A percentile compares a stretch with the other conserved stretches of the same genome.
phyloP scores from a whole-genome alignment of 2,329 filamentous ascomycete genomes.

The Drechslera avenae region DNA sequence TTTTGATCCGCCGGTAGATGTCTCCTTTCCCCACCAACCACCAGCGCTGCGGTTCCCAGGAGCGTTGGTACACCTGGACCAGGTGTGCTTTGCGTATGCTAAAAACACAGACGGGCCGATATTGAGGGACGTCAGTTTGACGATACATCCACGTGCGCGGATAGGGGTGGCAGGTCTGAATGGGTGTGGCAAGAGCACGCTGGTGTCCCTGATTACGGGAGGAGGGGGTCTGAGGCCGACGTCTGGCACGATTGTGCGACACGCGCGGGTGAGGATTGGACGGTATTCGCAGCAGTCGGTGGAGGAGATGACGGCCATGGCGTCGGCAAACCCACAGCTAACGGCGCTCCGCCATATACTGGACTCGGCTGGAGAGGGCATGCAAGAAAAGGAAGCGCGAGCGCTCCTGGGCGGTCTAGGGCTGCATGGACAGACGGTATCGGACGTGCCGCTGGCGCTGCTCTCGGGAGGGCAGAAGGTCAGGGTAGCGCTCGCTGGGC shows the following conservation, averaged over 20 bases:
- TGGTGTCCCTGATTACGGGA: conserved; percentile 73
- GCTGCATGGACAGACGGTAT: conserved; percentile 70
- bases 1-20: conserved; percentile 62
- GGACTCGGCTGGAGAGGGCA: conserved; percentile 56
- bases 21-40: conserved; percentile 64
- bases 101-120: conserved; percentile 50
- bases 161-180: conserved; percentile 80
- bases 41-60: conserved; percentile 76
- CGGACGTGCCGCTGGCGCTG: conserved; percentile 73
- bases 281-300: conserved; percentile 84
- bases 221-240: conserved; percentile 56
- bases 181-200: conserved; percentile 79
- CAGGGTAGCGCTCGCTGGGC: conserved; percentile 67
- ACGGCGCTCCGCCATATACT: conserved; percentile 70
- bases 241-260: conserved; percentile 65
- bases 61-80: conserved; percentile 73
- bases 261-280: conserved; percentile 71
- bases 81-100: conserved; percentile 69
- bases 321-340: conserved; percentile 56
- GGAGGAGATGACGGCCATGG: conserved; percentile 66
- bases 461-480: conserved; percentile 78
- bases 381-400: conserved; percentile 71
- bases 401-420: conserved; percentile 71
- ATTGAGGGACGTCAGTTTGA: conserved; percentile 68
- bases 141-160: conserved; percentile 73